Evolutionary conservation across 768 basidiomycete species (phyloP).

Genomic region (Podaxis carcinomalis): DNA sequence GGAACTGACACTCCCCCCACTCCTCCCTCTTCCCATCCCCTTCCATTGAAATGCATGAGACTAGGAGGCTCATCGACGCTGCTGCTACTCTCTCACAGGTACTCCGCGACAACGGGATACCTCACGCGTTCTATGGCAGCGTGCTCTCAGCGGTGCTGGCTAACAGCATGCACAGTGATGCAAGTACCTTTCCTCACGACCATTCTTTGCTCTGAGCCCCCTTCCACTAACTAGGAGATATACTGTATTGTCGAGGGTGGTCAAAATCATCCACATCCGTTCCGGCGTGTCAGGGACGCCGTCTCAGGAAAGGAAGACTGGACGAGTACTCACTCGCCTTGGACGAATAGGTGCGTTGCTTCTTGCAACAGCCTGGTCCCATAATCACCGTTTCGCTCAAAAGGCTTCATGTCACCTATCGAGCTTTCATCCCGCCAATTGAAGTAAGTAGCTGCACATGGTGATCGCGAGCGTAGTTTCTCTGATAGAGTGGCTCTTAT

Average conservation of each 20-base stretch:
- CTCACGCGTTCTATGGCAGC: slow-evolving; percentile 81
- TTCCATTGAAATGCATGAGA: slow-evolving; percentile 57
- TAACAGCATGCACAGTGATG: slow-evolving; percentile 62
- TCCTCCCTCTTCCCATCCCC: slow-evolving; percentile 23
- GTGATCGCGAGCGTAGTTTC: slow-evolving; percentile 7
- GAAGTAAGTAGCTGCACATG: slow-evolving; percentile 45
- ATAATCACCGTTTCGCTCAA: slow-evolving; percentile 3
- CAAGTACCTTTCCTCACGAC: slow-evolving; percentile 27
- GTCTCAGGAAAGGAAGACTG: slow-evolving; percentile 60
- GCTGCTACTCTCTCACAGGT: slow-evolving; percentile 69
- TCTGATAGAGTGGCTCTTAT: slow-evolving; percentile 7
- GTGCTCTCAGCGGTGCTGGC: slow-evolving; percentile 68
- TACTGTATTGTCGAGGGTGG: slow-evolving; percentile 80
- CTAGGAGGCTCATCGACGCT: slow-evolving; percentile 71
- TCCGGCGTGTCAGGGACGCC: slow-evolving; percentile 77
- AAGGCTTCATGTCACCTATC: slow-evolving; percentile 74
- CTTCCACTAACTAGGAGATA: slow-evolving; percentile 57
- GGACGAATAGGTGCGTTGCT: slow-evolving; percentile 70
- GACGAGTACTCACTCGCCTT: slow-evolving; percentile 69
- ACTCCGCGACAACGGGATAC: slow-evolving; percentile 51
- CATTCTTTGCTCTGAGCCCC: background rate
- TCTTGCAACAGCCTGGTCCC: background rate
- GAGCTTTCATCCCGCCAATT: slow-evolving; percentile 70
- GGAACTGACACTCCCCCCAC: slow-evolving; percentile 27
- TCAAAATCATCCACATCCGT: slow-evolving; percentile 58